Evolutionary conservation across 2,329 filamentous ascomycete genomes (phyloP).

Genomic region (Calonectria hawksworthii): DNA sequence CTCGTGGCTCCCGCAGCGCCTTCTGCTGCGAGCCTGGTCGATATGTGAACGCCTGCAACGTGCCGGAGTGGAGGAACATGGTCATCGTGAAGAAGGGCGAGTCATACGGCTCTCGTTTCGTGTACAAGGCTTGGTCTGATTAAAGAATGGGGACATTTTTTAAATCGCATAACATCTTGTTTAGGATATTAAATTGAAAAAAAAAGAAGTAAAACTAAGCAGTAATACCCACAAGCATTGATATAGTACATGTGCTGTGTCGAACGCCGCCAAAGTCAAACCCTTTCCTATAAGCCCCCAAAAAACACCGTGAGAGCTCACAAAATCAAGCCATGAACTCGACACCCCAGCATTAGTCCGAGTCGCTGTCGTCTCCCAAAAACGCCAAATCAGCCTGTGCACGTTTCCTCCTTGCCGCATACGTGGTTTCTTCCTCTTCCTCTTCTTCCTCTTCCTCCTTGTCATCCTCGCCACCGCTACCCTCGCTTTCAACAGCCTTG

Average conservation of each 20-base stretch:
- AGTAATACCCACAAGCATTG: neutral
- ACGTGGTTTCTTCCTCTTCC: constrained; percentile 51
- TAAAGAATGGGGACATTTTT: constrained; percentile 47
- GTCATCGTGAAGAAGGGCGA: constrained; percentile 87
- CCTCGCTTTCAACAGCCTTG: constrained; percentile 51
- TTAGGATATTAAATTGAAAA: constrained; percentile 4
- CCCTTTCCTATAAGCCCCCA: neutral
- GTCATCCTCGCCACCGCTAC: constrained; percentile 42
- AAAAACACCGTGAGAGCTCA: constrained; percentile 7
- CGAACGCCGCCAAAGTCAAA: neutral
- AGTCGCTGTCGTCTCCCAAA: constrained; percentile 78
- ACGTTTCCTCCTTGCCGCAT: constrained; percentile 62
- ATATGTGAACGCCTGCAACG: constrained; percentile 90
- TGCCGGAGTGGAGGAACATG: constrained; percentile 83
- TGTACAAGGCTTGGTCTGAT: constrained; percentile 89
- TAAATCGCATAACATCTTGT: neutral
- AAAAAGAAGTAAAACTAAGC: neutral
- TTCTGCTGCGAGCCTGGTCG: constrained; percentile 95
- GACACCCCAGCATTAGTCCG: constrained; percentile 57
- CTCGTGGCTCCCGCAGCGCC: constrained; percentile 77
- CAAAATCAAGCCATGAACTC: constrained; percentile 8
- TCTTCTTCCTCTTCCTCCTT: constrained; percentile 44
- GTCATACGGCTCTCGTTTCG: constrained; percentile 83
- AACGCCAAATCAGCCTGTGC: constrained; percentile 73
- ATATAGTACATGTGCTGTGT: constrained; percentile 2